These are phyloP conservation scores for Mycena haematopus DNA, from an alignment of 768 basidiomycete species.

Conservation along the genomic window DNA sequence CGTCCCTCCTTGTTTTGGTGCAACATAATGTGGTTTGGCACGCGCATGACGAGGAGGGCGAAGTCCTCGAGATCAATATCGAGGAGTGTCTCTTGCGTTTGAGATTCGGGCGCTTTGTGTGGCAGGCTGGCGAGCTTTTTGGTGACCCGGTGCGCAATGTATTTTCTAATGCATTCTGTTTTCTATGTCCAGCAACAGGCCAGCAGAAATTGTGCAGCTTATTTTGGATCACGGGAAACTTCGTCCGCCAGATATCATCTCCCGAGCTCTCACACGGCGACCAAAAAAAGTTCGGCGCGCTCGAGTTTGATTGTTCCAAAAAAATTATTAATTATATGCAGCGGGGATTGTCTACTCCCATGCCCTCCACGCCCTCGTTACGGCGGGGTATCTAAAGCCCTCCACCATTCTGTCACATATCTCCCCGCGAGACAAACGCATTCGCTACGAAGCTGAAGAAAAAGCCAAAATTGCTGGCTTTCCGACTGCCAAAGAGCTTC, in stretches of 20 bases:
- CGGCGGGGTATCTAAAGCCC: conserved; percentile 75
- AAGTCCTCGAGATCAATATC: conserved; percentile 81
- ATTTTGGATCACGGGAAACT: conserved; percentile 89
- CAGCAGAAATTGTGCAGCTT: conserved; percentile 73
- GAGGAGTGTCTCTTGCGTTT: conserved; percentile 84
- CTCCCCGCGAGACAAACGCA: conserved; percentile 81
- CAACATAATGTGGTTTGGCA: conserved; percentile 96
- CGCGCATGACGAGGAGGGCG: conserved; percentile 73
- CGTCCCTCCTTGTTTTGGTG: conserved; percentile 76
- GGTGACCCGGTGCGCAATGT: conserved; percentile 66
- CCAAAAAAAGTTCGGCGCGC: conserved; percentile 51
- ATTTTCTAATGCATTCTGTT: not conserved
- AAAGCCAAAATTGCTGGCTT: conserved; percentile 76
- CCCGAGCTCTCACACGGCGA: conserved; percentile 57
- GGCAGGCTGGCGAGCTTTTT: conserved; percentile 72
- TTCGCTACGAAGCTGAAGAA: conserved; percentile 82
- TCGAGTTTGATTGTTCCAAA: not conserved
- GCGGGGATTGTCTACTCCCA: conserved; percentile 57
- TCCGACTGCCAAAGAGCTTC: conserved; percentile 81
- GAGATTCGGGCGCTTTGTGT: conserved; percentile 84
- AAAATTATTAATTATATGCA: conserved; percentile 30
- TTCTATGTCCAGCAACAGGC: conserved; percentile 53
- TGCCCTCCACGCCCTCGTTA: conserved; percentile 73
- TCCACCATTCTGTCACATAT: conserved; percentile 79
- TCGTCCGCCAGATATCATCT: conserved; percentile 72